Conservation (phyloP, 768 basidiomycete species). For the Rhizopogon sp. region DNA sequence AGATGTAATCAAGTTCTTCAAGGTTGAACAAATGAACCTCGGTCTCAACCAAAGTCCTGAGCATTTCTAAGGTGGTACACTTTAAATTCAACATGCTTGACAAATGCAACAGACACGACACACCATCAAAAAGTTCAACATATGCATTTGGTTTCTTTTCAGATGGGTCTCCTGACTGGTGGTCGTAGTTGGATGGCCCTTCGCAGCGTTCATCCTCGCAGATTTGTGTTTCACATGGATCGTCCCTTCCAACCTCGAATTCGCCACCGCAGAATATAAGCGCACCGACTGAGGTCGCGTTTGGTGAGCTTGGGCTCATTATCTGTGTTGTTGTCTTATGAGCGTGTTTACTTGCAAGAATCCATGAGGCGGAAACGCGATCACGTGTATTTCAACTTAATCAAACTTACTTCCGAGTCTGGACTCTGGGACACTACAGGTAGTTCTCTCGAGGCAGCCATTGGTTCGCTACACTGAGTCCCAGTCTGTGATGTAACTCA, state of each 20-base stretch:
- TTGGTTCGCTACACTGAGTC: no score
- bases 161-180: not conserved
- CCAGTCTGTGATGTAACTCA: no score
- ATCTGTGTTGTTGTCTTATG: slow-evolving; percentile 5
- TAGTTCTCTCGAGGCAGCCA: no score
- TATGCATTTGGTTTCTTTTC: slow-evolving; percentile 13
- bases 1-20: slow-evolving; percentile 41
- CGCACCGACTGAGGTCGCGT: slow-evolving; percentile 13
- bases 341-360: not conserved
- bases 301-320: slow-evolving; percentile 5
- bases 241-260: slow-evolving; percentile 9
- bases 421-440: no score
- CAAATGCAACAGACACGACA: not conserved
- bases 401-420: no score
- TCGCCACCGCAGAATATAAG: slow-evolving; percentile 29
- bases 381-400: not conserved
- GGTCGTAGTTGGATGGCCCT: not conserved
- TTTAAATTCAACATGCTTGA: not conserved
- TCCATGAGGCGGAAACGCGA: not conserved
- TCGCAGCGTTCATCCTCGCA: slow-evolving; percentile 4
- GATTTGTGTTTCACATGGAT: slow-evolving; percentile 2
- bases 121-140: slow-evolving; percentile 27
- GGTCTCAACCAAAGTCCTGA: slow-evolving; percentile 42
- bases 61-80: slow-evolving; percentile 41
- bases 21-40: slow-evolving; percentile 50